Conservation (phyloP, 1,284 basidiomycete species). For the Tilletia walkeri region DNA sequence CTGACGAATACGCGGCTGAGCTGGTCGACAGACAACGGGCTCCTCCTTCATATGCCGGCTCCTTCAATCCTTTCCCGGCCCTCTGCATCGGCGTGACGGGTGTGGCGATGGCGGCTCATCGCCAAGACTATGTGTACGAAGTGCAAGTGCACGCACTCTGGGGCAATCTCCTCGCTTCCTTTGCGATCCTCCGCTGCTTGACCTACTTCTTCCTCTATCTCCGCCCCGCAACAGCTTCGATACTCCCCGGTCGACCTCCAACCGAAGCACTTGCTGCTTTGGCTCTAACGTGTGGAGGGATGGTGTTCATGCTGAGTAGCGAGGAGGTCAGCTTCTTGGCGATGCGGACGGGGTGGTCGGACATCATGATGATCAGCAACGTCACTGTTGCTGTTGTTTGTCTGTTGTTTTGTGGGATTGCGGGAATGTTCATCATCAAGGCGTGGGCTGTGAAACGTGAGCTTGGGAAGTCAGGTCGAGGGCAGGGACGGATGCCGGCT, state of each 20-base stretch:
- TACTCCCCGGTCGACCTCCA: slow-evolving; percentile 85
- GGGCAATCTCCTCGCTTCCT: slow-evolving; percentile 84
- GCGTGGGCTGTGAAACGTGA: slow-evolving; percentile 40
- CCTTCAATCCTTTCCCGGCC: slow-evolving; percentile 80
- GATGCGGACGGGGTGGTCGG: slow-evolving; percentile 84
- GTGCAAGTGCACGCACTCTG: slow-evolving; percentile 79
- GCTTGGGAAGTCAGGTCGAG: neutral
- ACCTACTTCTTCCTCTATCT: slow-evolving; percentile 96
- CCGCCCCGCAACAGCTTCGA: slow-evolving; percentile 59
- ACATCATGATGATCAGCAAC: slow-evolving; percentile 61
- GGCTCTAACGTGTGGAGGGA: slow-evolving; percentile 79
- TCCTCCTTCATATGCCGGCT: slow-evolving; percentile 64
- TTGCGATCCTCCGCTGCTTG: slow-evolving; percentile 71
- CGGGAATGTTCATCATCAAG: slow-evolving; percentile 46
- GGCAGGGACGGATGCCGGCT: slow-evolving; percentile 20
- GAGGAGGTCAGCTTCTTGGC: slow-evolving; percentile 88
- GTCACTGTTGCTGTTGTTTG: slow-evolving; percentile 45
- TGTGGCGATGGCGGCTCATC: slow-evolving; percentile 91
- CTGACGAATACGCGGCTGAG: slow-evolving; percentile 24
- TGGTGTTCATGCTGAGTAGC: slow-evolving; percentile 85
- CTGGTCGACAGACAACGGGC: slow-evolving; percentile 34
- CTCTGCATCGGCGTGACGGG: slow-evolving; percentile 90
- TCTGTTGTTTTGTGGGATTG: slow-evolving; percentile 45
- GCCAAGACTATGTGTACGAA: slow-evolving; percentile 83
- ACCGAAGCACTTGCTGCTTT: slow-evolving; percentile 87